phyloP scores from a whole-genome alignment of 1,284 basidiomycete genomes.

The Heimioporus retisporus region DNA sequence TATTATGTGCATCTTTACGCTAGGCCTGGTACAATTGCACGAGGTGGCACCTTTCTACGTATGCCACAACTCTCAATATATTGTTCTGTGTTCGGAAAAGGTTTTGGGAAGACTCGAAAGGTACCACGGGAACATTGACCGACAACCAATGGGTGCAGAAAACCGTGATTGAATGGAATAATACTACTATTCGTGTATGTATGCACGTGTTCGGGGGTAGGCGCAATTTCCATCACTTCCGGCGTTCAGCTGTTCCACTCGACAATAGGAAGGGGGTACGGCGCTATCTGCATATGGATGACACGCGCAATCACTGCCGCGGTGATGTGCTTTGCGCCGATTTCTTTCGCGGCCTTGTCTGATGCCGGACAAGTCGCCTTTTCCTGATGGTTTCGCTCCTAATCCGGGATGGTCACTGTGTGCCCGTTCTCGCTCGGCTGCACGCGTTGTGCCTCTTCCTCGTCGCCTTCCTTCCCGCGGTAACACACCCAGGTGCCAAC shows the following conservation, averaged over 20 bases:
- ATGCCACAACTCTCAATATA: no score
- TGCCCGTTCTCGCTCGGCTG: conserved; percentile 12
- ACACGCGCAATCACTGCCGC: conserved; percentile 53
- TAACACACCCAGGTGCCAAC: conserved; percentile 13
- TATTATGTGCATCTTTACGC: no score
- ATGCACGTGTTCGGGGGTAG: conserved; percentile 54
- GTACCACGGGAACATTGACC: no score
- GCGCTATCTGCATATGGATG: conserved; percentile 55
- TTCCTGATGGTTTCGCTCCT: conserved; percentile 8
- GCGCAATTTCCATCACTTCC: conserved; percentile 55
- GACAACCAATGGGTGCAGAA: no score
- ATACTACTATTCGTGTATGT: conserved; percentile 40
- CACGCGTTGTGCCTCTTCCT: conserved; percentile 18
- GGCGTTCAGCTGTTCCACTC: conserved; percentile 54
- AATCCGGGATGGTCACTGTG: background rate
- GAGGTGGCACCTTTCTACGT: no score
- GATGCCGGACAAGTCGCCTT: background rate
- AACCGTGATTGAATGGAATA: no score
- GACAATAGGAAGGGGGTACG: conserved; percentile 59
- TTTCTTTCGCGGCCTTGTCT: conserved; percentile 8
- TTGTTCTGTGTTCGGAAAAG: no score
- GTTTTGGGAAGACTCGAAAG: no score
- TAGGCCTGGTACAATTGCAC: no score
- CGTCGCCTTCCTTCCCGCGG: conserved; percentile 9
- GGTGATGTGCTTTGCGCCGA: background rate